Evolutionary conservation across 768 basidiomycete genomes (phyloP), one percentile per base, ranked within the genome.

Genomic region (Auricularia heimuer): DNA sequence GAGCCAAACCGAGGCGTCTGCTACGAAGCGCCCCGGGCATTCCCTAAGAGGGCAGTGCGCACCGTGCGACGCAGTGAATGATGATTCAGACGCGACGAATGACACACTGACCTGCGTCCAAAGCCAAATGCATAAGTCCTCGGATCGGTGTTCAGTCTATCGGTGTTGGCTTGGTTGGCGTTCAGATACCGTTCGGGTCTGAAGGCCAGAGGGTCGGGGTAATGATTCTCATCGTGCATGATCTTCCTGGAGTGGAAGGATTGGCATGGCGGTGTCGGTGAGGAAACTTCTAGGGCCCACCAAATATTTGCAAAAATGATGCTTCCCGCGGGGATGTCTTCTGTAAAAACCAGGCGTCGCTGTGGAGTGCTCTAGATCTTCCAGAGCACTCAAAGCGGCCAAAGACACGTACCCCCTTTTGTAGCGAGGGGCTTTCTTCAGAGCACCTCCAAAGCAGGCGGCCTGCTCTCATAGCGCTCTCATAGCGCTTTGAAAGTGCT

Each of bases 51-150:
- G 29, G 29, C 29, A 29, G 29, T 29, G 29, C 29, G 29, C 29
- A 29, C 29, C 29, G 29, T 29, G 29, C 29, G 29, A 29, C 29
- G 29, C 29, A 29, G 29, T 29, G 29, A 29, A 29, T 29, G 42
- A 69, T 61, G 62, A 62, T 8, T 65, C 63, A 6, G 64, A 69
- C 66, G 24, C 39, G 7, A 42, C 39, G 39, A 14, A 8, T 7
- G 39, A 42, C 68, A 21, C 24, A 62, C 71, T 65, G 36, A 77
- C 77, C 74, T 75, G 29, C 81, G 73, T 11, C 81, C 81, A 65
- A 82, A 83, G 11, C 82, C 82, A 67, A 81, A 83, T 2, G 78
- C 75, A 54, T 76, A 79, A 56, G 68, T 65, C n/a, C 80, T 74
- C 14, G 82, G 82, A 69, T 83, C 82, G 67, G 1, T 66, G 1